phyloP scores from a whole-genome alignment of 1,139 yeast genomes.

The Saccharomyces pastorianus region DNA sequence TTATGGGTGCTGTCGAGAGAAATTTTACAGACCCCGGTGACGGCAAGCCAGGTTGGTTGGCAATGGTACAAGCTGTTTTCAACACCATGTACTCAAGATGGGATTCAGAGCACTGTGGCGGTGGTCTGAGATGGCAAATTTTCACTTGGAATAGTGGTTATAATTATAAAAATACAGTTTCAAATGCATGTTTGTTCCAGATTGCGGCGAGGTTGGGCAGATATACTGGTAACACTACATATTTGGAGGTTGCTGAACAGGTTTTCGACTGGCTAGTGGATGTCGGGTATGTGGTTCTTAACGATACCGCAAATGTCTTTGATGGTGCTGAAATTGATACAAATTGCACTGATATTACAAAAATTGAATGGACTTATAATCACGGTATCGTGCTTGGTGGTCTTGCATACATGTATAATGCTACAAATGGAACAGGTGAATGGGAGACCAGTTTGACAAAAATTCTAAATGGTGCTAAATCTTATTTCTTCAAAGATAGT shows the following conservation, averaged over 20 bases:
- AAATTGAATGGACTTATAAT: constrained; percentile 53
- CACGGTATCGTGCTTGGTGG: constrained; percentile 56
- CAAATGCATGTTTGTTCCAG: constrained; percentile 57
- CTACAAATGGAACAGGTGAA: constrained; percentile 40
- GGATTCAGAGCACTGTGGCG: constrained; percentile 48
- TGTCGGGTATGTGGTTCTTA: constrained; percentile 39
- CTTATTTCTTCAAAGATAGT: constrained; percentile 37
- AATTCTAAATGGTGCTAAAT: constrained; percentile 37
- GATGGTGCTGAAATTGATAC: constrained; percentile 51
- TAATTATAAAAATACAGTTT: constrained; percentile 56
- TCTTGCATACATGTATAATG: constrained; percentile 51
- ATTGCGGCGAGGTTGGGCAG: constrained; percentile 56
- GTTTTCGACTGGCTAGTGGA: constrained; percentile 56
- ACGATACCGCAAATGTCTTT: constrained; percentile 36
- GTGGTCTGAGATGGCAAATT: constrained; percentile 67
- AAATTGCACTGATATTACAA: constrained; percentile 44
- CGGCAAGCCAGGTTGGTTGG: constrained; percentile 41
- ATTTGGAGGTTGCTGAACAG: constrained; percentile 46
- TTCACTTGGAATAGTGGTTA: constrained; percentile 65
- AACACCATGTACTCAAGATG: constrained; percentile 49
- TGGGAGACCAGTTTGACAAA: constrained; percentile 45
- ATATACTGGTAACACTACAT: constrained; percentile 47
- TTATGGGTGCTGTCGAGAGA: constrained; percentile 55
- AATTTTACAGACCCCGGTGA: constrained; percentile 42
- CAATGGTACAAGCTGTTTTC: constrained; percentile 52